Conservation (phyloP, 106 monocot genomes). For the Phalaenopsis equestris region DNA sequence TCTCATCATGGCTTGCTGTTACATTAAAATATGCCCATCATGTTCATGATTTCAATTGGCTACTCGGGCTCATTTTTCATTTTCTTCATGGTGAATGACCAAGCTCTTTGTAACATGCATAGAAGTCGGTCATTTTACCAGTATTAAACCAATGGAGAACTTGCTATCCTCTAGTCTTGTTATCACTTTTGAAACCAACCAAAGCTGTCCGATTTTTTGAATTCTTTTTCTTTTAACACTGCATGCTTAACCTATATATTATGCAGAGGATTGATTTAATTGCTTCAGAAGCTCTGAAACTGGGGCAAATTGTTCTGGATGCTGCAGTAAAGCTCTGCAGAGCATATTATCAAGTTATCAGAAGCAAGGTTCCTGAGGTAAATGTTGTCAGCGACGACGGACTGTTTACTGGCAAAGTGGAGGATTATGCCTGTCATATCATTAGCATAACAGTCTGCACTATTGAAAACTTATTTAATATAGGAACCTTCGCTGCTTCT, state of each 20-base stretch:
- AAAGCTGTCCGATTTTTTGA: background rate
- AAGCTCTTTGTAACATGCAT: background rate
- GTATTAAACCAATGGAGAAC: background rate
- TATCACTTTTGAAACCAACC: background rate
- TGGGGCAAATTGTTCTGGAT: conserved; percentile 64
- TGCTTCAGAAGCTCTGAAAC: conserved; percentile 58
- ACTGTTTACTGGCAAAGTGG: conserved; percentile 9
- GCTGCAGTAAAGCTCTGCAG: conserved; percentile 55
- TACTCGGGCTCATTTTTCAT: background rate
- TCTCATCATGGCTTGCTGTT: background rate
- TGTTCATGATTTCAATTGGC: background rate
- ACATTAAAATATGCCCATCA: background rate
- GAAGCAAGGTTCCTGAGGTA: conserved; percentile 7
- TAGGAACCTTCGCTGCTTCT: conserved; percentile 75
- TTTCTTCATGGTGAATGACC: background rate
- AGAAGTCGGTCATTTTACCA: background rate
- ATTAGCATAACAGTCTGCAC: conserved; percentile 38
- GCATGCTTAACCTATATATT: background rate
- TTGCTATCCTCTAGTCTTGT: background rate
- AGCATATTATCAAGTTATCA: conserved; percentile 50
- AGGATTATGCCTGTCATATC: conserved; percentile 28
- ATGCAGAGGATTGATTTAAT: conserved; percentile 61
- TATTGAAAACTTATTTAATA: conserved; percentile 49
- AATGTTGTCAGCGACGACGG: conserved; percentile 7
- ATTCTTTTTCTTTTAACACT: too few relatives aligned